phyloP scores from a whole-genome alignment of 176 grass and related monocot species.

The Musa itinerans region DNA sequence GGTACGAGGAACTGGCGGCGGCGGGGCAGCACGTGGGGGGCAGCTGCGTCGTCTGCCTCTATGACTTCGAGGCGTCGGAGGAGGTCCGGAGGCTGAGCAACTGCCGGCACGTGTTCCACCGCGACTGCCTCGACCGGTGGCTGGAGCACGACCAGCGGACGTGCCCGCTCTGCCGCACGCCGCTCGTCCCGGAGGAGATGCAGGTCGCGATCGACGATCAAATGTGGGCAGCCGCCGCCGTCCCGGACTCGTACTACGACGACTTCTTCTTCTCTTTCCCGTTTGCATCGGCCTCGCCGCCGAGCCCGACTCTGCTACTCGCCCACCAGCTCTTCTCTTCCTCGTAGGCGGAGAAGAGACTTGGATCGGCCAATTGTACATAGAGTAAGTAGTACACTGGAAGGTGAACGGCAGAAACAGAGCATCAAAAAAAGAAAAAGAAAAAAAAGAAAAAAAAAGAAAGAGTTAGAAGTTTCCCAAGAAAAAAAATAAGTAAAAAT shows the following conservation, averaged over 20 bases:
- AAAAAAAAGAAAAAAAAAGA: too few relatives aligned
- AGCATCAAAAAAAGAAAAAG: too few relatives aligned
- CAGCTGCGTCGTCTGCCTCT: conserved; percentile 1
- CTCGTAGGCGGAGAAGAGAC: not conserved
- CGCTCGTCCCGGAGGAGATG: not conserved
- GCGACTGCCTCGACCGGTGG: conserved; percentile 7
- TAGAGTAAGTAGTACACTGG: too few relatives aligned
- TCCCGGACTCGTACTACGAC: not conserved
- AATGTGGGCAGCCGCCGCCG: not conserved
- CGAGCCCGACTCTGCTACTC: not conserved
- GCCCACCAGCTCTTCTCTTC: not conserved
- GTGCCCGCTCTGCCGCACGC: conserved; percentile 4
- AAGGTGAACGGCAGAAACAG: too few relatives aligned
- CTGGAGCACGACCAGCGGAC: conserved; percentile 7
- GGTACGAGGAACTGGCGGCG: conserved; percentile 7
- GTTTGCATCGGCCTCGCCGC: not conserved
- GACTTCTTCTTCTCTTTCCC: not conserved
- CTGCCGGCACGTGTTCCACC: conserved; percentile 5
- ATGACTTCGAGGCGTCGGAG: not conserved
- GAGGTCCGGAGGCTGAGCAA: conserved; percentile 8
- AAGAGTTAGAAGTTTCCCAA: too few relatives aligned
- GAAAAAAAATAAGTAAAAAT: too few relatives aligned
- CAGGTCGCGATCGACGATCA: not conserved
- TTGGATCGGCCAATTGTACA: not conserved
- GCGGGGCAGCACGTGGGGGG: not conserved